Evolutionary conservation across 2,329 filamentous ascomycete species (phyloP).

Genomic region (Fusarium palustre): DNA sequence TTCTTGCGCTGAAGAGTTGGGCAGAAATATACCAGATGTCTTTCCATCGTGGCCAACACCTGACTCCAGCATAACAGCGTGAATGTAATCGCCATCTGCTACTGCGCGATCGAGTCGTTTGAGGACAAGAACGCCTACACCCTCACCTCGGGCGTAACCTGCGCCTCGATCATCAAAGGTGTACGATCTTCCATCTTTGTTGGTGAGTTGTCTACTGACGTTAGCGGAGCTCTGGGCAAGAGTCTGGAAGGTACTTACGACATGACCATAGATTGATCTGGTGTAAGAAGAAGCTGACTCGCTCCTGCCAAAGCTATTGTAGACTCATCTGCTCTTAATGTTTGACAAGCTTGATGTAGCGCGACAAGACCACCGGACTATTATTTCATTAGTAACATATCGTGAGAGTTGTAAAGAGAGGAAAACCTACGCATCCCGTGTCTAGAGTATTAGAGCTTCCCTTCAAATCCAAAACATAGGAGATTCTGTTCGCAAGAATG

Average conservation of each 20-base stretch:
- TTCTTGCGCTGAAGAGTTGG: conserved; percentile 4
- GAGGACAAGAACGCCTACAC: conserved; percentile 30
- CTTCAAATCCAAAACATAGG: conserved; percentile 4
- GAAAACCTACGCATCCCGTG: conserved; percentile 1
- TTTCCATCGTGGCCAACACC: conserved; percentile 35
- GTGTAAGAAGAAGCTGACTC: background rate
- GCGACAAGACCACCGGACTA: conserved; percentile 5
- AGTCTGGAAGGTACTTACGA: background rate
- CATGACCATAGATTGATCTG: conserved; percentile 4
- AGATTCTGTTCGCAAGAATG: conserved; percentile 10
- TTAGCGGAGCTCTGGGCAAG: background rate
- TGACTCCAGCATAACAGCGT: conserved; percentile 26
- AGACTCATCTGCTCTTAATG: background rate
- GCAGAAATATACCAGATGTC: conserved; percentile 19
- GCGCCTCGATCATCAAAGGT: conserved; percentile 22
- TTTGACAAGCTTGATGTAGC: conserved; percentile 8
- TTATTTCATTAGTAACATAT: background rate
- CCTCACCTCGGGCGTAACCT: conserved; percentile 30
- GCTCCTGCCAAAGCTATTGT: conserved; percentile 2
- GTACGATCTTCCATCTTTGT: conserved; percentile 11
- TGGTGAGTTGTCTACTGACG: conserved; percentile 8
- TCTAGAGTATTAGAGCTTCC: conserved; percentile 2
- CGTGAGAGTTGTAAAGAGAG: too few species aligned
- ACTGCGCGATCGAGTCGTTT: conserved; percentile 32
- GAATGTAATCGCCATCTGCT: conserved; percentile 33